phyloP scores from a whole-genome alignment of 257 asterid species.

The Ocimum tenuiflorum region DNA sequence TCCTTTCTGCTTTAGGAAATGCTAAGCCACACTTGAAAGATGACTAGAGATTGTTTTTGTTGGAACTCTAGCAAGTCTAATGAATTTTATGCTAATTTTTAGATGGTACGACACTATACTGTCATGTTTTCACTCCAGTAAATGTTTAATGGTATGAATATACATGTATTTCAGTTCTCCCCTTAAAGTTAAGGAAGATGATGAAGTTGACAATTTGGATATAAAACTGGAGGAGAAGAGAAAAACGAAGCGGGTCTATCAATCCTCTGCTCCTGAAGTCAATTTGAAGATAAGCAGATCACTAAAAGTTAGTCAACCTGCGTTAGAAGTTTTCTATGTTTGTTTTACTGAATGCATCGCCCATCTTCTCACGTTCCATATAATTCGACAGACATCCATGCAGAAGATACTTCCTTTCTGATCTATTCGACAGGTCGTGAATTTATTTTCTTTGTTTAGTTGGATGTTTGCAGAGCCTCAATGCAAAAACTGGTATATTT shows the following conservation, averaged over 20 bases:
- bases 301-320: slow-evolving; percentile 68
- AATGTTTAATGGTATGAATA: neutral
- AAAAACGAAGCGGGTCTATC: slow-evolving; percentile 63
- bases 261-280: slow-evolving; percentile 69
- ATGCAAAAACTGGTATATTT: slow-evolving; percentile 83
- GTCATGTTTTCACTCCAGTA: neutral
- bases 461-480: slow-evolving; percentile 98
- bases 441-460: slow-evolving; percentile 62
- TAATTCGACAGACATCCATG: neutral
- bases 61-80: no score
- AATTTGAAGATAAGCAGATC: slow-evolving; percentile 94
- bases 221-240: slow-evolving; percentile 55
- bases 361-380: neutral
- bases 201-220: slow-evolving; percentile 85
- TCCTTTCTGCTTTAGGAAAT: neutral
- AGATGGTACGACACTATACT: neutral
- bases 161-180: slow-evolving; percentile 58
- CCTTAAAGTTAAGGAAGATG: slow-evolving; percentile 81
- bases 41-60: neutral
- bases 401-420: slow-evolving; percentile 8
- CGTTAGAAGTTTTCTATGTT: slow-evolving; percentile 11
- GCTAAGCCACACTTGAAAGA: neutral
- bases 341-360: neutral
- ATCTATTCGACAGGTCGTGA: slow-evolving; percentile 24
- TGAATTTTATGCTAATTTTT: neutral